Evolutionary conservation across 116 monocot species (phyloP).

Genomic region (Cymodocea nodosa): DNA sequence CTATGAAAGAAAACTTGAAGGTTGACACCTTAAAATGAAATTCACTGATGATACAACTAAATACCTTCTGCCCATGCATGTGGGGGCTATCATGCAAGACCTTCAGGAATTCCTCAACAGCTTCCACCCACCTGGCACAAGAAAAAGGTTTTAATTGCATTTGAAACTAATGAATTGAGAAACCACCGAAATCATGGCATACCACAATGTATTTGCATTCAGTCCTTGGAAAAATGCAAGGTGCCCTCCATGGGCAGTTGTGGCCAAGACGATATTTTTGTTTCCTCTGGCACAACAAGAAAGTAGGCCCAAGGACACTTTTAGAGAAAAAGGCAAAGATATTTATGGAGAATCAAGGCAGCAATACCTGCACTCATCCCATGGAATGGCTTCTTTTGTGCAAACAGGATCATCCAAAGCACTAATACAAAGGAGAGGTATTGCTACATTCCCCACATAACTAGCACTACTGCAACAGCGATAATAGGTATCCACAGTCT

Average conservation of each 20-base stretch:
- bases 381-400: slow-evolving; percentile 94
- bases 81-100: slow-evolving; percentile 46
- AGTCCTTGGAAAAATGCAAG: slow-evolving; percentile 84
- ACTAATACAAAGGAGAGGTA: slow-evolving; percentile 80
- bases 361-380: slow-evolving; percentile 92
- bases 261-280: slow-evolving; percentile 81
- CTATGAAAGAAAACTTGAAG: too few relatives aligned
- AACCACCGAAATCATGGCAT: not conserved
- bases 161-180: not conserved
- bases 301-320: not conserved
- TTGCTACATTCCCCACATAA: slow-evolving; percentile 46
- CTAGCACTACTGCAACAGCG: slow-evolving; percentile 64
- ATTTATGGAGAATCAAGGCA: not conserved
- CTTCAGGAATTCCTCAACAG: slow-evolving; percentile 58
- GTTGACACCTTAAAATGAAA: too few relatives aligned
- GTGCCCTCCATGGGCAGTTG: slow-evolving; percentile 79
- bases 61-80: slow-evolving; percentile 62
- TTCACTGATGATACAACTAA: not conserved
- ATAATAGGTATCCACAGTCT: slow-evolving; percentile 97
- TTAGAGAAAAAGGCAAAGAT: not conserved
- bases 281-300: slow-evolving; percentile 39
- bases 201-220: slow-evolving; percentile 63
- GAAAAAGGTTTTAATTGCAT: not conserved
- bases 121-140: slow-evolving; percentile 79
- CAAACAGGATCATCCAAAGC: slow-evolving; percentile 97